Percentiles rank a stretch among this genome's conserved stretches.
Evolutionary conservation across 108 stramenopile species (phyloP).

Genomic region (Cyclotella kingstonii): DNA sequence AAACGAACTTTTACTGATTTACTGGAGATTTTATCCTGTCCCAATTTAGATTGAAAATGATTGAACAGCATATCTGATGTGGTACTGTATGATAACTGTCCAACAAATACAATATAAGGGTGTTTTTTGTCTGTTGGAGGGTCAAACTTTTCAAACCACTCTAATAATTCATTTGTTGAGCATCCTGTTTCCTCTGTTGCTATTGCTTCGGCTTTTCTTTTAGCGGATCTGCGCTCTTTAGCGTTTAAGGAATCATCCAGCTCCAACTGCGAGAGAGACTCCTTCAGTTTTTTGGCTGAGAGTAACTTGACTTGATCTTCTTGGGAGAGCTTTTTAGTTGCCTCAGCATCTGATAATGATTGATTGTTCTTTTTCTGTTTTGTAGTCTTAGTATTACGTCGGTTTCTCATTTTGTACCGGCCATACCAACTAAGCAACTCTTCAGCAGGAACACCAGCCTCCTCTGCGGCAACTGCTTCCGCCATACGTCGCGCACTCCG

Average conservation of each 20-base stretch:
- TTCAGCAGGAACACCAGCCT: constrained; percentile 13
- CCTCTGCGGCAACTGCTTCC: constrained; percentile 45
- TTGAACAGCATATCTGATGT: constrained; percentile 64
- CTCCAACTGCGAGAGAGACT: constrained; percentile 49
- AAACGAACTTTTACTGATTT: constrained; percentile 75
- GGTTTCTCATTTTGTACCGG: constrained; percentile 11
- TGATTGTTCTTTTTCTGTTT: background rate
- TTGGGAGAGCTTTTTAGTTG: constrained; percentile 1
- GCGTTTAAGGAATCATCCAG: constrained; percentile 43
- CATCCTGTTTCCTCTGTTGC: constrained; percentile 59
- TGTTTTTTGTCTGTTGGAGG: background rate
- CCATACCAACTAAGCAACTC: constrained; percentile 22
- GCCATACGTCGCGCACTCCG: constrained; percentile 49
- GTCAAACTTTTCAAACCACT: constrained; percentile 27
- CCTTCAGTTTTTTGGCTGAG: constrained; percentile 38
- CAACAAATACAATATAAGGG: constrained; percentile 91
- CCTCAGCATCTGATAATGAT: constrained; percentile 2
- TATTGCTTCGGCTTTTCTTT: constrained; percentile 74
- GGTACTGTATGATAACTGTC: constrained; percentile 85
- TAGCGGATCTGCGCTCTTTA: constrained; percentile 75
- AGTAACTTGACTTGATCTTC: constrained; percentile 18
- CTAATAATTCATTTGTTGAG: background rate
- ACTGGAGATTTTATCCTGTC: constrained; percentile 23
- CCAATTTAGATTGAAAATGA: constrained; percentile 66
- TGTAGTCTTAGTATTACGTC: background rate